Evolutionary conservation across 306 rosid species (phyloP), one percentile per base, ranked within the genome.

Genomic region (Alnus rubra): DNA sequence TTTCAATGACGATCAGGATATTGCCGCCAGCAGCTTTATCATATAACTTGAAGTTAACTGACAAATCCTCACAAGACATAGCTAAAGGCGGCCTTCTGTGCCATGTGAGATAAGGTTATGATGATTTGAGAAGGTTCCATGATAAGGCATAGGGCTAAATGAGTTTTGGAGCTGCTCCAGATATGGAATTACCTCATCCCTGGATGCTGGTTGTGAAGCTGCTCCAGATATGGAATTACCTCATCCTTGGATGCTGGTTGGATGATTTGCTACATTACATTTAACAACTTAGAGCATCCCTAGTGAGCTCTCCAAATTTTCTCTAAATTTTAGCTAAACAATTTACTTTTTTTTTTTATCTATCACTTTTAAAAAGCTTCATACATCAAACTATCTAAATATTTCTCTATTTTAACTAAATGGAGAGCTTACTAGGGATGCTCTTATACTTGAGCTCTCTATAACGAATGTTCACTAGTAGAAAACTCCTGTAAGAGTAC

Each of bases 171-270:
- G 68, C 42, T 62, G 37, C 2, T 33, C 37, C 37, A 33, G 37
- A 33, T 33, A 33, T 33, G 37, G 37, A 33, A 33, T 33, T 33
- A 33, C 2, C 37, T 33, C 3, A 18, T 39, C 71, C 71, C 39
- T 65, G 71, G 71, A 65, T 16, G 49, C 71, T 65, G 71, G 11
- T 37, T 16, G 50, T 23, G 28, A 0, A 23, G 28, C 28, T 23
- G 44, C 16, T 59, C 33, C 65, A 59, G 2, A 62, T 62, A 31
- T 62, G 37, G 69, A 3, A 31, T 62, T 14, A 2, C 45, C 69
- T 37, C 3, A 18, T 39, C 71, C 71, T 65, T 65, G 71, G 71
- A 65, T 16, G 49, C 71, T 65, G 71, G 11, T 37, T 16, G 50
- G 71, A 65, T 42, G 13, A 35, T 9, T 15, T 31, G 44, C 69